Conservation (phyloP, 495 filamentous ascomycete species). For the Daldinia bambusicola region DNA sequence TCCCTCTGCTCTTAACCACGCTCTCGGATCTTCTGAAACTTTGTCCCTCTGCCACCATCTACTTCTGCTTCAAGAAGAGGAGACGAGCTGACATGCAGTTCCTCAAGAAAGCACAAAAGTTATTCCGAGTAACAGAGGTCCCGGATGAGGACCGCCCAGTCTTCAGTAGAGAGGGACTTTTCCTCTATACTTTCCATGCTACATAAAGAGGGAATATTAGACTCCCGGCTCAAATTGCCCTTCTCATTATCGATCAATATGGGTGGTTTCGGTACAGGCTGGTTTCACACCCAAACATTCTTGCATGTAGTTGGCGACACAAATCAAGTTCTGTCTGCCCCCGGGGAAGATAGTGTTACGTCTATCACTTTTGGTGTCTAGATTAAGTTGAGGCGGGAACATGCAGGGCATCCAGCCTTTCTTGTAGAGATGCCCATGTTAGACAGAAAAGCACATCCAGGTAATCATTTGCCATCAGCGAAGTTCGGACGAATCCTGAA, state of each 20-base stretch:
- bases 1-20: constrained; percentile 86
- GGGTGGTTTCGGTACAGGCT: neutral
- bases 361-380: neutral
- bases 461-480: constrained; percentile 6
- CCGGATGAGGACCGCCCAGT: constrained; percentile 67
- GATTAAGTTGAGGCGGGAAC: constrained; percentile 21
- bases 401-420: constrained; percentile 21
- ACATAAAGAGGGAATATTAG: neutral
- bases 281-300: neutral
- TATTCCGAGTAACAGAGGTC: constrained; percentile 71
- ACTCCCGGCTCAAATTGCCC: neutral
- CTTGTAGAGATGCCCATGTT: constrained; percentile 5
- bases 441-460: constrained; percentile 1
- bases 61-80: constrained; percentile 95
- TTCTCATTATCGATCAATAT: neutral
- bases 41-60: constrained; percentile 71
- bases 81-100: constrained; percentile 79
- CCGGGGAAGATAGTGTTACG: neutral
- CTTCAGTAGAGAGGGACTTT: constrained; percentile 71
- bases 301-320: neutral
- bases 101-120: constrained; percentile 72
- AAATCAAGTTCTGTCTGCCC: constrained; percentile 2
- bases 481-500: constrained; percentile 11
- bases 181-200: constrained; percentile 66
- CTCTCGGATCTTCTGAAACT: constrained; percentile 68